Conservation (phyloP, 352 stramenopile species). For the Halophytophthora polymorphica region DNA sequence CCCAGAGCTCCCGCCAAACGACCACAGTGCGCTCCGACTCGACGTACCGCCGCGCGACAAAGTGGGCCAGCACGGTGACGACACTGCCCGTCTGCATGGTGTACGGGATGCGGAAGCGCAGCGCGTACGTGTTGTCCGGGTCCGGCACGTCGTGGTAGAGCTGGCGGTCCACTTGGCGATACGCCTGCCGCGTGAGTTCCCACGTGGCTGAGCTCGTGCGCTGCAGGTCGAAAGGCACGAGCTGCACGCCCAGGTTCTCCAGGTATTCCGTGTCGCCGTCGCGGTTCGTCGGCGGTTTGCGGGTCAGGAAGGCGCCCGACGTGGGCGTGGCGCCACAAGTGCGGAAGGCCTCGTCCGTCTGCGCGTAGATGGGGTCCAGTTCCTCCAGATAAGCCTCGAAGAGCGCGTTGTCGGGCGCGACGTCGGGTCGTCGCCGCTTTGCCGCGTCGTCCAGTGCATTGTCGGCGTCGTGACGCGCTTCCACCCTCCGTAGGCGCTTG, state of each 20-base stretch:
- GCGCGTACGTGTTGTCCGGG: slow-evolving; percentile 9
- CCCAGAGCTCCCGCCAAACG: slow-evolving; percentile 44
- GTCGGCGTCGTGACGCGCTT: neutral
- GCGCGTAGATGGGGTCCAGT: slow-evolving; percentile 22
- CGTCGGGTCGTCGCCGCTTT: neutral
- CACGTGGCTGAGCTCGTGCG: slow-evolving; percentile 12
- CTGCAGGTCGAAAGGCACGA: slow-evolving; percentile 11
- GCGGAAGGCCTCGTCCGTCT: slow-evolving; percentile 9
- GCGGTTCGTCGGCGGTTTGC: slow-evolving; percentile 8
- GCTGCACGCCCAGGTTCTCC: slow-evolving; percentile 15
- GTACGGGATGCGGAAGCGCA: slow-evolving; percentile 17
- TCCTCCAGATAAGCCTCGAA: slow-evolving; percentile 28
- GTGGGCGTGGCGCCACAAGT: slow-evolving; percentile 5
- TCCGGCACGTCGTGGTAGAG: slow-evolving; percentile 12
- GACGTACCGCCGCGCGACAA: slow-evolving; percentile 39
- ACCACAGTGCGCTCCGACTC: slow-evolving; percentile 44
- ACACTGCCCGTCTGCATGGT: slow-evolving; percentile 8
- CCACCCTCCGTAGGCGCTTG: slow-evolving; percentile 9
- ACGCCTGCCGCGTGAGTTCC: slow-evolving; percentile 14
- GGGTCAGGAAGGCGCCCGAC: slow-evolving; percentile 11
- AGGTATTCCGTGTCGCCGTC: slow-evolving; percentile 24
- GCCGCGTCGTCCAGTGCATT: too few species aligned
- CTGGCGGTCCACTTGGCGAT: slow-evolving; percentile 18
- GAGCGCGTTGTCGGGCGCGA: slow-evolving; percentile 11
- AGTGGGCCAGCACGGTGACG: slow-evolving; percentile 15